Base-by-base conservation (phyloP, 2,329 filamentous ascomycete genomes). In the Westerdykella aurantiaca region DNA sequence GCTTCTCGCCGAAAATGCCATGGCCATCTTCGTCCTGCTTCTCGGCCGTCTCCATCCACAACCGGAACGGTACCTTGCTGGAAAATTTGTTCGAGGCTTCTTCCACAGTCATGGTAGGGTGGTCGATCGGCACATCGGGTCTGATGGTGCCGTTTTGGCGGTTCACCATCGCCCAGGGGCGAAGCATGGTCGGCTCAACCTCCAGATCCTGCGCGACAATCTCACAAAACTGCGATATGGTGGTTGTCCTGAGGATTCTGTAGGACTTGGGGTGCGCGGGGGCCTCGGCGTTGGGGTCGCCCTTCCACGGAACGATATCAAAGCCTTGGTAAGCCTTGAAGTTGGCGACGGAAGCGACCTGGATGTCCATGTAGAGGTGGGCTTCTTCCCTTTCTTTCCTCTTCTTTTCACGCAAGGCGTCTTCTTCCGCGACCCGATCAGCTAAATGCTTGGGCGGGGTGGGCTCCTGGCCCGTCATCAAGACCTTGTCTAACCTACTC, bases 121-220 rank as follows among this genome's bases (percentile, higher is more conserved):
- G 89, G 63, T 80, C 80, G 39, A 98, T 82, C 0, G 89, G 87
- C 46, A 88, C 83, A 62, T 98, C 93, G 0, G 94, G 93, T 14
- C 93, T 82, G 31, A 88, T 85, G 0, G 93, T 98, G 69, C 95
- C 96, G 65, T 98, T 98, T 66, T 98, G 93, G 10, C 93, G 85
- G 63, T 96, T 97, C 1, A 98, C 93, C 90, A 98, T 96, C 43
- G 88, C 81, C 94, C 93, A 98, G 14, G 95, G 79, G 17, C 93
- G 81, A 18, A 97, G 70, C 48, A 80, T 79, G 44, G 81, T 81
- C 0, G 84, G 74, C 37, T 90, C 82, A 39, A 85, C 68, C 0
- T 74, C 76, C 39, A 85, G 75, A 44, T 95, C 85, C 33, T 80
- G 69, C 0, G 86, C 89, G 47, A 97, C 77, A 17, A 77, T 76